Evolutionary conservation across 2,329 filamentous ascomycete species (phyloP), one percentile per base, ranked within the genome.

Genomic region (Ophiostoma pallidulum): DNA sequence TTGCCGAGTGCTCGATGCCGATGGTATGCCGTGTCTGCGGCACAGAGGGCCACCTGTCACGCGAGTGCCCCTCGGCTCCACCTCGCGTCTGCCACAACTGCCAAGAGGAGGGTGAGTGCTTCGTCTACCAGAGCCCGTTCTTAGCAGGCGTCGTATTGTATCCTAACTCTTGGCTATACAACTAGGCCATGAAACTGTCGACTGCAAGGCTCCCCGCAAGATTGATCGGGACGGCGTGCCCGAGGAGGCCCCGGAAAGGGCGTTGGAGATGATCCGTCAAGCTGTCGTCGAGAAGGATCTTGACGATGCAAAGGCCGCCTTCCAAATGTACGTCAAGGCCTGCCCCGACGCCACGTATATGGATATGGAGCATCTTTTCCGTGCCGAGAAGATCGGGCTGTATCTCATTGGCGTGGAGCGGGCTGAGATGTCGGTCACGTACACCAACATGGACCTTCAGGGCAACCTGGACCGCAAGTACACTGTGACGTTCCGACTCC

Each of bases 401-500:
- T 82, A 73, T 64, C 64, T 87, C 45, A 82, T 86, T 54, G 78
- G 77, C 6, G 62, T 76, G 6, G 75, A 84, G 66, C 74, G 76
- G 54, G 64, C 74, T 29, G 47, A 54, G 37, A 62, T 84, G 26
- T 59, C 70, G 0, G 59, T 65, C 1, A 77, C 78, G 5, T 73
- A 80, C 54, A 84, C 79, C 51, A 82, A 84, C 63, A 83, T 86
- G 77, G 81, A 86, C 53, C 66, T 86, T 2, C 81, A 86, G 57
- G 83, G 83, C 5, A 77, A 83, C 51, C 66, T 82, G 18, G 73
- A 74, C 49, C 80, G 79, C 62, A 80, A 79, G 59, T 86, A 74
- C 56, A 74, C 73, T 1, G 68, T 86, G 42, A 76, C 75, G 0
- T 79, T 81, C 58, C 77, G 82, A 41, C 78, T 80, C 55, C 71